A percentile compares a stretch with the other conserved stretches of the same genome.
phyloP scores from a whole-genome alignment of 176 grass and related monocot genomes.

The Oryza glumipatula region DNA sequence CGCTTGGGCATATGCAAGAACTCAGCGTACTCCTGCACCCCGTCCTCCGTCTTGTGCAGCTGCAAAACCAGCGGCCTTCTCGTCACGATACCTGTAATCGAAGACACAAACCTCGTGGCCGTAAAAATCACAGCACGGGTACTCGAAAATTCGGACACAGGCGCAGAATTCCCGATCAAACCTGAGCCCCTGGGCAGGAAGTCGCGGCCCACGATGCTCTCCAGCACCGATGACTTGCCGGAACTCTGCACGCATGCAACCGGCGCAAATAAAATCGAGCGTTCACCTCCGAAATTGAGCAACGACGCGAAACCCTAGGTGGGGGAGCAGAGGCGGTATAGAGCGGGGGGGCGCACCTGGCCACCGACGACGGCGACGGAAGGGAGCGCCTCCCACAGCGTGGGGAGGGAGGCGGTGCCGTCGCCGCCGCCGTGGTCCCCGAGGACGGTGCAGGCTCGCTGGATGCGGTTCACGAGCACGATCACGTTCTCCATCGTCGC shows the following conservation, averaged over 20 bases:
- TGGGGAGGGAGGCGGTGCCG: slow-evolving; percentile 56
- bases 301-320: slow-evolving; percentile 27
- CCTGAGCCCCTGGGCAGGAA: slow-evolving; percentile 93
- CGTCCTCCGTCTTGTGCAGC: slow-evolving; percentile 74
- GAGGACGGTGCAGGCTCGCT: slow-evolving; percentile 92
- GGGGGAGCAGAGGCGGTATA: neutral
- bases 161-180: slow-evolving; percentile 16
- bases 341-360: slow-evolving; percentile 52
- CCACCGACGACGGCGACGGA: slow-evolving; percentile 92
- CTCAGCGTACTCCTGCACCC: slow-evolving; percentile 72
- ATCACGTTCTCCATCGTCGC: slow-evolving; percentile 90
- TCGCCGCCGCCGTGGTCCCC: slow-evolving; percentile 82
- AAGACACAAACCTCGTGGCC: slow-evolving; percentile 20
- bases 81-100: slow-evolving; percentile 82
- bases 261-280: slow-evolving; percentile 14
- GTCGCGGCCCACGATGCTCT: slow-evolving; percentile 94
- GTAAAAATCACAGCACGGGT: neutral
- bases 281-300: neutral
- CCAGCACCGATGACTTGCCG: slow-evolving; percentile 91
- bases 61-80: slow-evolving; percentile 90
- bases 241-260: slow-evolving; percentile 61
- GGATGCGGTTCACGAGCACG: slow-evolving; percentile 90
- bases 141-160: neutral
- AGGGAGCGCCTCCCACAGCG: slow-evolving; percentile 93
- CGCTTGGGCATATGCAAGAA: slow-evolving; percentile 80